Conservation (phyloP, 148 eudicot species). For the Bassia scoparia region DNA sequence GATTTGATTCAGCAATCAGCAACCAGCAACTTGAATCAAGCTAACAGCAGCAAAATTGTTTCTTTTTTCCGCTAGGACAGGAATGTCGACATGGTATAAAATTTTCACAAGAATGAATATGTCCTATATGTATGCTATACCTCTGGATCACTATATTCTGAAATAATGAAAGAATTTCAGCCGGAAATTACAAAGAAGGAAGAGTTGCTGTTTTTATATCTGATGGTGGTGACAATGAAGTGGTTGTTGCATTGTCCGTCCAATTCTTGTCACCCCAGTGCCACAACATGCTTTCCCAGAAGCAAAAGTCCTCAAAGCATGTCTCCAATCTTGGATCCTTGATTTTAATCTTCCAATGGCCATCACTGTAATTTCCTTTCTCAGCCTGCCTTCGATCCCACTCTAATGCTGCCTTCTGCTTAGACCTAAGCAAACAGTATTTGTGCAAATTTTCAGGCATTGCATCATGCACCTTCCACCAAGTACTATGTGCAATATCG, state of each 20-base stretch:
- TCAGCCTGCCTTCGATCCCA: constrained; percentile 81
- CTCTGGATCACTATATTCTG: constrained; percentile 12
- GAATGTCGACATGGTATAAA: background rate
- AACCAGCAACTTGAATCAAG: background rate
- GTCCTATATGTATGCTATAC: constrained; percentile 20
- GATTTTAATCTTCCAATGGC: constrained; percentile 75
- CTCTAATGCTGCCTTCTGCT: constrained; percentile 78
- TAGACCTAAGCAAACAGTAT: constrained; percentile 70
- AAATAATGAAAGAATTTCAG: background rate
- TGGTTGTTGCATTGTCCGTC: constrained; percentile 73
- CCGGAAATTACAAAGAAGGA: constrained; percentile 32
- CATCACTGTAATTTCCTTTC: constrained; percentile 67
- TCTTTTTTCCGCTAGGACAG: too few species aligned
- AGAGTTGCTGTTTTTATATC: constrained; percentile 34
- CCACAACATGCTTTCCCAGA: constrained; percentile 97
- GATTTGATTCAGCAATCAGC: too few species aligned
- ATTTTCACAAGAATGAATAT: background rate
- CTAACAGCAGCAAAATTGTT: too few species aligned
- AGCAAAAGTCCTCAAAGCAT: constrained; percentile 80
- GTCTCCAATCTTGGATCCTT: constrained; percentile 54
- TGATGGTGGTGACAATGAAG: constrained; percentile 35
- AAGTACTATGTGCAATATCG: constrained; percentile 65
- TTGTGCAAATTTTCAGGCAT: constrained; percentile 77
- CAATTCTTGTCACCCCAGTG: constrained; percentile 93
- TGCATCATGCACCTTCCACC: constrained; percentile 95